Conservation (phyloP, 106 monocot genomes). For the Dactylorhiza incarnata region DNA sequence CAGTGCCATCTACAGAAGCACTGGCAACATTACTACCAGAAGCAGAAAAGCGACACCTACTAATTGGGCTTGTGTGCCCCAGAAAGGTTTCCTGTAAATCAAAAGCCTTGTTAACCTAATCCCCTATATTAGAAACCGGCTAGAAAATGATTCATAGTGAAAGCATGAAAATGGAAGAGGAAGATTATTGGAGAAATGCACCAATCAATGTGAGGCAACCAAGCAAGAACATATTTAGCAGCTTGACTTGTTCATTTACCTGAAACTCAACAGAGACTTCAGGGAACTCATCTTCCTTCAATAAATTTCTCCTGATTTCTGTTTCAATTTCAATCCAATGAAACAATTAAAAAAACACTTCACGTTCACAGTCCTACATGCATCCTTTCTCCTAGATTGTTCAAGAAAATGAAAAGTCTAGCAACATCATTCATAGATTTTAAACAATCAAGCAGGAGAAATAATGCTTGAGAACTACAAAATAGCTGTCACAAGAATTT, state of each 20-base stretch:
- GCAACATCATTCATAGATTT: background rate
- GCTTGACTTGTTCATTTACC: slow-evolving; percentile 23
- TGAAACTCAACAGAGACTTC: slow-evolving; percentile 89
- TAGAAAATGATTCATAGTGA: background rate
- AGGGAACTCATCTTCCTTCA: slow-evolving; percentile 60
- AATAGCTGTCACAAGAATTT: background rate
- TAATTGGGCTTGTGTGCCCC: slow-evolving; percentile 93
- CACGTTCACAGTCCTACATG: background rate
- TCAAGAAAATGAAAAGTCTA: background rate
- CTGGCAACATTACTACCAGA: slow-evolving; percentile 90
- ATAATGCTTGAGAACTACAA: background rate
- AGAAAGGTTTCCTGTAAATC: slow-evolving; percentile 90
- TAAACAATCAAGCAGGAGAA: background rate
- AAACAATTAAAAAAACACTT: slow-evolving; percentile 1
- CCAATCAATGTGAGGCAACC: background rate
- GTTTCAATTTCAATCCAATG: slow-evolving; percentile 4
- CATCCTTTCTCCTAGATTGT: background rate
- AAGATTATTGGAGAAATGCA: background rate
- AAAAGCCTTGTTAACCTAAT: slow-evolving; percentile 6
- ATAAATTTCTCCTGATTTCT: slow-evolving; percentile 20
- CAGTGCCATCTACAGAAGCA: slow-evolving; percentile 92
- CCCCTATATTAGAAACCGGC: background rate
- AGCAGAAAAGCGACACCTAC: slow-evolving; percentile 87
- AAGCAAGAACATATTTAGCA: background rate
- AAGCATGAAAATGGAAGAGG: background rate